Conservation (phyloP, 2,329 filamentous ascomycete species). For the Cladosporium sp. region DNA sequence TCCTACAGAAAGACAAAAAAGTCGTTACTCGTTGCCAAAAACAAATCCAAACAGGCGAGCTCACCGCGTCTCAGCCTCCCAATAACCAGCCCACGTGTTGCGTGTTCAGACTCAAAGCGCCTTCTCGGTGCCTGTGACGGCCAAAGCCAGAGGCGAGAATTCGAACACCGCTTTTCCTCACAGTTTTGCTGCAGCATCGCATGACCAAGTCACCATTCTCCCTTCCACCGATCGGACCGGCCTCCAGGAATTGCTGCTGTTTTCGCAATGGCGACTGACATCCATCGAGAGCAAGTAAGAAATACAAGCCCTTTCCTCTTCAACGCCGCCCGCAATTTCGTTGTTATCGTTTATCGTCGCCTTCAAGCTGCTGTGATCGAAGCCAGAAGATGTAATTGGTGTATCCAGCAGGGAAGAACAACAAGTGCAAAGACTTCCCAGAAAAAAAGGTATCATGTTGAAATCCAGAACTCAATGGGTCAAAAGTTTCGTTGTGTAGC, state of each 20-base stretch:
- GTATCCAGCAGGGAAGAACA: neutral
- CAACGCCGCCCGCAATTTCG: neutral
- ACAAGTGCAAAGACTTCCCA: neutral
- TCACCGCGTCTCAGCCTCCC: neutral
- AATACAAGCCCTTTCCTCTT: neutral
- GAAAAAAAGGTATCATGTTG: neutral
- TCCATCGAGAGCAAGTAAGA: neutral
- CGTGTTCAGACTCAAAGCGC: neutral
- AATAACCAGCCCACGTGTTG: neutral
- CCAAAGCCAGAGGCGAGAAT: neutral
- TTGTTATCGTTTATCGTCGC: neutral
- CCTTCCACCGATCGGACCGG: neutral
- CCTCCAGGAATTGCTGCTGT: neutral
- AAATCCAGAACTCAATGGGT: neutral
- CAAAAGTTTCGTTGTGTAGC: neutral
- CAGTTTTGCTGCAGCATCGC: neutral
- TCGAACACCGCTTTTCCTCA: neutral
- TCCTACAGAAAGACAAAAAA: neutral
- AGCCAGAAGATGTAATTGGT: neutral
- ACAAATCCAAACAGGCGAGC: neutral
- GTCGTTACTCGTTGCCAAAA: neutral
- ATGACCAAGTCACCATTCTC: neutral
- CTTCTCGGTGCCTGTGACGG: neutral
- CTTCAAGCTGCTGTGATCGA: neutral
- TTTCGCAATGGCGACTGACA: neutral